A percentile compares a stretch with the other conserved stretches of the same genome.
Evolutionary conservation across 202 grass and related monocot genomes (phyloP).

Genomic region (Alloteropsis angusta): DNA sequence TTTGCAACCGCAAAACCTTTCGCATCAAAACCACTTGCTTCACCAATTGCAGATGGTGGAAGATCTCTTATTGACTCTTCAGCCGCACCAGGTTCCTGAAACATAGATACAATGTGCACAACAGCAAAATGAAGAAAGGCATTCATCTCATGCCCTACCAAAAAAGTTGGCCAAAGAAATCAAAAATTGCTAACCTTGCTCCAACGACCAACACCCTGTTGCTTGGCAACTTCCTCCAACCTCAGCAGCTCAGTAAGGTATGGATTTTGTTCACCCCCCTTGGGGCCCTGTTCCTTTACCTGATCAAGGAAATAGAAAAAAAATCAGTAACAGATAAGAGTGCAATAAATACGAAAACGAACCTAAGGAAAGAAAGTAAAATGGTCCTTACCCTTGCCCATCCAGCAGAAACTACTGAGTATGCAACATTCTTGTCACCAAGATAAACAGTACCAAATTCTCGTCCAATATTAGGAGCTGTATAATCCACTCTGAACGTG

Average conservation of each 20-base stretch:
- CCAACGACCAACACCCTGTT: constrained; percentile 89
- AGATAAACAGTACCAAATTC: constrained; percentile 94
- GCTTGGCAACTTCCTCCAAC: constrained; percentile 81
- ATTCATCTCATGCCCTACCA: background rate
- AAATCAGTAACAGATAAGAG: background rate
- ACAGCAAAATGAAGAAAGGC: background rate
- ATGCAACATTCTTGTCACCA: constrained; percentile 77
- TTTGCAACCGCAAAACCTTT: constrained; percentile 64
- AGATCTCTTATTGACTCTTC: constrained; percentile 83
- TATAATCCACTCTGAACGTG: constrained; percentile 86
- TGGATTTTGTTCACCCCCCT: constrained; percentile 64
- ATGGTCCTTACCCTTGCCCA: constrained; percentile 67
- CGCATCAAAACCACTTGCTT: constrained; percentile 82
- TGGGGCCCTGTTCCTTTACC: constrained; percentile 83
- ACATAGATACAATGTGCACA: constrained; percentile 6
- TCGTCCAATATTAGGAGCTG: constrained; percentile 71
- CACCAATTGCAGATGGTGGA: constrained; percentile 92
- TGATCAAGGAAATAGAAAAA: constrained; percentile 25
- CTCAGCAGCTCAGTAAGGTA: constrained; percentile 54
- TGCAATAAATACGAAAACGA: background rate
- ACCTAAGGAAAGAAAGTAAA: background rate
- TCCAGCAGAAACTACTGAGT: constrained; percentile 69
- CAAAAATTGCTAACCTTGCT: constrained; percentile 53
- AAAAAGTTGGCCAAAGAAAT: constrained; percentile 7
- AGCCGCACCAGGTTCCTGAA: constrained; percentile 62